phyloP scores from a whole-genome alignment of 2,329 filamentous ascomycete genomes.

The Botrytis cinerea region DNA sequence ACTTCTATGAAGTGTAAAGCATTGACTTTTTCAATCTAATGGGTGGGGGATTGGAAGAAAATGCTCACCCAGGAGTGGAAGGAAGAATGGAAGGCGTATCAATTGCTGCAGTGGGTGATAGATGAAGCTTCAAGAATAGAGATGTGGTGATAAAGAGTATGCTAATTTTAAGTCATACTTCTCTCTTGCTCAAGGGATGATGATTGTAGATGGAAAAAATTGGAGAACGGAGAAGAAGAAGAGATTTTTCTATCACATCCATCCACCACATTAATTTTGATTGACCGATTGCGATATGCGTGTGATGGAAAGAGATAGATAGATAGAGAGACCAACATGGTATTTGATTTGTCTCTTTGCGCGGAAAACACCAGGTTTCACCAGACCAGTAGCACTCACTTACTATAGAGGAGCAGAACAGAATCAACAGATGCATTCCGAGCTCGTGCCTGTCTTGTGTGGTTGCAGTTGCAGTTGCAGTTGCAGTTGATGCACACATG shows the following conservation, averaged over 20 bases:
- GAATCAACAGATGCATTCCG: neutral
- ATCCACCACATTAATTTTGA: neutral
- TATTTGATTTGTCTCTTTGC: neutral
- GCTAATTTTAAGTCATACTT: neutral
- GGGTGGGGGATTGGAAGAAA: neutral
- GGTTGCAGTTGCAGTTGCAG: neutral
- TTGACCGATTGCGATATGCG: neutral
- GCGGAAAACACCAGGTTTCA: neutral
- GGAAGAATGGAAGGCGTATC: neutral
- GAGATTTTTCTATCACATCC: neutral
- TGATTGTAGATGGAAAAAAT: neutral
- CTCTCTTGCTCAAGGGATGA: neutral
- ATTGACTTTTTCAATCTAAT: neutral
- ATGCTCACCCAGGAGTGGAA: neutral
- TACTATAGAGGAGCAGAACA: neutral
- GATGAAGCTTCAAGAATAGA: neutral
- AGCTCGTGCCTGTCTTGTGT: neutral
- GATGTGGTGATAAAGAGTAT: neutral
- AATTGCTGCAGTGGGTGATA: neutral
- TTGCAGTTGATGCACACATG: neutral
- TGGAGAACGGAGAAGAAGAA: neutral
- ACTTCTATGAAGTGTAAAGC: neutral
- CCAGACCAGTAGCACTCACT: neutral
- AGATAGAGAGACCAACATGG: neutral
- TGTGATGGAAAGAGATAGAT: neutral